A percentile compares a stretch with the other conserved stretches of the same genome.
These are phyloP conservation scores for Kandelia obovata DNA, from an alignment of 345 rosid species.

Conservation along the genomic window DNA sequence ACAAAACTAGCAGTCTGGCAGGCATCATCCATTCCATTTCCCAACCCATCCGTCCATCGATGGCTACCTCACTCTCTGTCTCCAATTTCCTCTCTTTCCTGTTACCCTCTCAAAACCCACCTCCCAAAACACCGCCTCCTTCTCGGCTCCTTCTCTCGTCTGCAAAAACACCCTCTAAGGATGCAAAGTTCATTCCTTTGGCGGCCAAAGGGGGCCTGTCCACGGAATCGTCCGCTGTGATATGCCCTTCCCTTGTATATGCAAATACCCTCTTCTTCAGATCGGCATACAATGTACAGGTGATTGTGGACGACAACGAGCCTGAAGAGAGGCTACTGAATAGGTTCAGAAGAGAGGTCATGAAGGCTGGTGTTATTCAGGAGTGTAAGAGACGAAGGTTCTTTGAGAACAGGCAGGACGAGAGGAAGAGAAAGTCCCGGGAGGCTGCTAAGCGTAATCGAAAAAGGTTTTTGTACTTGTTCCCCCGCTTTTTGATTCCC, in stretches of 20 bases:
- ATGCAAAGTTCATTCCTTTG: slow-evolving; percentile 21
- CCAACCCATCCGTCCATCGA: slow-evolving; percentile 17
- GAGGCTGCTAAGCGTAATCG: slow-evolving; percentile 84
- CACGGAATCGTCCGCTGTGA: slow-evolving; percentile 50
- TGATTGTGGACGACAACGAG: slow-evolving; percentile 66
- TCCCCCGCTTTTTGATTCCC: neutral
- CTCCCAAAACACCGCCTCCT: slow-evolving; percentile 10
- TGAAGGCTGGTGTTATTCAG: slow-evolving; percentile 77
- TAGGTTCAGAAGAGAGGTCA: slow-evolving; percentile 69
- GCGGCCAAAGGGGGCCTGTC: slow-evolving; percentile 34
- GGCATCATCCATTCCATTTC: neutral
- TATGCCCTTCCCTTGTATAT: slow-evolving; percentile 68
- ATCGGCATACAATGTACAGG: slow-evolving; percentile 70
- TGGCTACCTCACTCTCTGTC: slow-evolving; percentile 65
- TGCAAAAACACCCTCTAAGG: neutral
- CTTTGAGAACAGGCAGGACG: slow-evolving; percentile 68
- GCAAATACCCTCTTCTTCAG: slow-evolving; percentile 65
- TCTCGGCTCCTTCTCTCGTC: slow-evolving; percentile 9
- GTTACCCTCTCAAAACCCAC: slow-evolving; percentile 37
- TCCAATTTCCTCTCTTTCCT: slow-evolving; percentile 62
- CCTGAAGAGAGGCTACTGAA: slow-evolving; percentile 66
- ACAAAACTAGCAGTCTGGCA: slow-evolving; percentile 1
- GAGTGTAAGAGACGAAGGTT: slow-evolving; percentile 63
- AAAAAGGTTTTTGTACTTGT: slow-evolving; percentile 32
- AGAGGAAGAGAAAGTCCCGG: slow-evolving; percentile 68